These are phyloP conservation scores for Sporothrix luriei DNA, from an alignment of 2,329 filamentous ascomycete species.

Conservation along the genomic window DNA sequence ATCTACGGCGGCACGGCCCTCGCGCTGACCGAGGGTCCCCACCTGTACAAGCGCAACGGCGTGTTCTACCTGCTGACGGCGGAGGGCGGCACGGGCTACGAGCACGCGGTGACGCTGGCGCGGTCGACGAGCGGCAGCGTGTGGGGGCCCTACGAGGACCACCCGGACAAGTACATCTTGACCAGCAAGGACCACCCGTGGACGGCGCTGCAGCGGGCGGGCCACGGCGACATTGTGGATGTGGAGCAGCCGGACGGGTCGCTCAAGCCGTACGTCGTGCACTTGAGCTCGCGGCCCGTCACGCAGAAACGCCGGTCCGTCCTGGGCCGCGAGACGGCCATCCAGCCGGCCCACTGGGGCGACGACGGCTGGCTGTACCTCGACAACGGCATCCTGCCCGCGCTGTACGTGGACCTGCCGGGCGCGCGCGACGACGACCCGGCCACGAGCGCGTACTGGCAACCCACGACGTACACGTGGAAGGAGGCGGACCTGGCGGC, in stretches of 20 bases:
- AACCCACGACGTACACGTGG: conserved; percentile 53
- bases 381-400: conserved; percentile 60
- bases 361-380: conserved; percentile 65
- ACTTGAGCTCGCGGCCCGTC: conserved; percentile 55
- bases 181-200: conserved; percentile 55
- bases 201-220: conserved; percentile 56
- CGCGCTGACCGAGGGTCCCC: conserved; percentile 58
- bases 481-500: conserved; percentile 44
- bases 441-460: conserved; percentile 50
- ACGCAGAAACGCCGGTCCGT: conserved; percentile 57
- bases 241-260: conserved; percentile 47
- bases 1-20: conserved; percentile 60
- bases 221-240: conserved; percentile 55
- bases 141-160: conserved; percentile 64
- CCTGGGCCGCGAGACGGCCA: conserved; percentile 58
- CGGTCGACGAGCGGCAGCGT: conserved; percentile 49
- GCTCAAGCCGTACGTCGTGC: conserved; percentile 54
- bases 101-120: conserved; percentile 62
- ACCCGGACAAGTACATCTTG: conserved; percentile 61
- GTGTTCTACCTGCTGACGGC: conserved; percentile 64
- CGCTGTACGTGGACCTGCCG: conserved; percentile 56
- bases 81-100: conserved; percentile 63
- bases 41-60: conserved; percentile 60
- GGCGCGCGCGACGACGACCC: conserved; percentile 47
- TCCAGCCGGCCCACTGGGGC: conserved; percentile 62